phyloP scores from a whole-genome alignment of 164 flowering plant species.

The Piper betle region DNA sequence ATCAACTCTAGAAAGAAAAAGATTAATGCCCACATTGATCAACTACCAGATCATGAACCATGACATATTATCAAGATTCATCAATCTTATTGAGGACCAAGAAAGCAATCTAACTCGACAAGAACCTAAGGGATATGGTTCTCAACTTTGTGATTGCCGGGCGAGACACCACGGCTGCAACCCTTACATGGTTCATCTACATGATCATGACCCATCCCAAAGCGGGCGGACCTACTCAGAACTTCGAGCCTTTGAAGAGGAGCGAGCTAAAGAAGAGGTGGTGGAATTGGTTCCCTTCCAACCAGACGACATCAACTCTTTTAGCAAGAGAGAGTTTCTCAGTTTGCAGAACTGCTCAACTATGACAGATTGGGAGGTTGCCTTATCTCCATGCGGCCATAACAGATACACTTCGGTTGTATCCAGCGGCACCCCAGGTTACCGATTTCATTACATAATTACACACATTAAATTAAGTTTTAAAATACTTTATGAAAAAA shows the following conservation, averaged over 20 bases:
- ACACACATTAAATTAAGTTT: too few relatives aligned
- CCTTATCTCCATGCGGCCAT: constrained; percentile 72
- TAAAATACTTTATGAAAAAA: too few relatives aligned
- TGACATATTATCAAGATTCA: constrained; percentile 81
- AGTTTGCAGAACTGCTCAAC: constrained; percentile 47
- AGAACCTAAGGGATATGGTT: constrained; percentile 78
- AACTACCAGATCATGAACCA: constrained; percentile 39
- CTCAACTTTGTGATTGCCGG: constrained; percentile 93
- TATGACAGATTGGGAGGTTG: constrained; percentile 63
- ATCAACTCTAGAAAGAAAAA: not conserved
- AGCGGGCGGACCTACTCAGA: constrained; percentile 53
- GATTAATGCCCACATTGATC: too few relatives aligned
- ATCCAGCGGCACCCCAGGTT: constrained; percentile 98
- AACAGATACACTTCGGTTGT: constrained; percentile 83
- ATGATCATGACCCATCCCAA: constrained; percentile 55
- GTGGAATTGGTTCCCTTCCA: constrained; percentile 26
- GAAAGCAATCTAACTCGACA: constrained; percentile 55
- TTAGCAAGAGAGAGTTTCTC: constrained; percentile 39
- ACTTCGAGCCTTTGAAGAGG: constrained; percentile 47
- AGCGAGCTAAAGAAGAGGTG: constrained; percentile 42
- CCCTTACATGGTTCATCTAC: constrained; percentile 83
- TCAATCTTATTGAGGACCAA: constrained; percentile 54
- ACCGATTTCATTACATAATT: not conserved
- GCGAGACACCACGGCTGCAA: constrained; percentile 86
- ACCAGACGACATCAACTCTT: constrained; percentile 27